Evolutionary conservation across 2,329 filamentous ascomycete species (phyloP).

Genomic region (Falciphora oryzae): DNA sequence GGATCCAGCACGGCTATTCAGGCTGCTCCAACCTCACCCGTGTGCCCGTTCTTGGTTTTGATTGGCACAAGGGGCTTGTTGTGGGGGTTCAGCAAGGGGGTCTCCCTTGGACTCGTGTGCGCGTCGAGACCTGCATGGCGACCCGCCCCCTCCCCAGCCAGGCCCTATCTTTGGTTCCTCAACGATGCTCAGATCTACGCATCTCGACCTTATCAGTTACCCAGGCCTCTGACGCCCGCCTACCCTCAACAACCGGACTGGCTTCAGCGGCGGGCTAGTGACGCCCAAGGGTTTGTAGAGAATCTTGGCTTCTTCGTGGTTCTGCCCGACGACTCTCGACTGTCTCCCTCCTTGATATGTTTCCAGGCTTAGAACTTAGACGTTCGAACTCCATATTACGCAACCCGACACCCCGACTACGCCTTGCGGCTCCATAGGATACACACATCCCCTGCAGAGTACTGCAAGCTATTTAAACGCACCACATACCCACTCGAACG

Average conservation of each 20-base stretch:
- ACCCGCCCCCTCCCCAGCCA: neutral
- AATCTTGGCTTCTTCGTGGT: too few relatives aligned
- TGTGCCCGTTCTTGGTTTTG: neutral
- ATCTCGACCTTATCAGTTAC: neutral
- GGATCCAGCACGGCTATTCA: slow-evolving; percentile 1
- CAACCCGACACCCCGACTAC: too few relatives aligned
- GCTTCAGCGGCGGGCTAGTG: too few relatives aligned
- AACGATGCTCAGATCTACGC: neutral
- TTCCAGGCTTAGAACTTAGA: too few relatives aligned
- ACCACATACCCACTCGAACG: neutral
- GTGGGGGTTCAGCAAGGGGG: neutral
- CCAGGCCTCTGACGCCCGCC: neutral
- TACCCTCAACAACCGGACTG: neutral
- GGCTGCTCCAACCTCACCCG: neutral
- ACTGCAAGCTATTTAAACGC: neutral
- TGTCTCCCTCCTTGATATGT: too few relatives aligned
- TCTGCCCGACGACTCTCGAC: too few relatives aligned
- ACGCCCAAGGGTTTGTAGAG: too few relatives aligned
- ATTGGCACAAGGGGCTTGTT: neutral
- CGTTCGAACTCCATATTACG: too few relatives aligned
- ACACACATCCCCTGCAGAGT: too few relatives aligned
- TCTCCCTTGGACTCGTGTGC: neutral
- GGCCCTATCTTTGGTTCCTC: neutral
- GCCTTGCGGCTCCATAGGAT: too few relatives aligned
- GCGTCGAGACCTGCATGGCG: neutral